These are phyloP conservation scores for Lobosporangium transversale DNA, from an alignment of 192 early-diverging fungal genomes.

Conservation along the genomic window DNA sequence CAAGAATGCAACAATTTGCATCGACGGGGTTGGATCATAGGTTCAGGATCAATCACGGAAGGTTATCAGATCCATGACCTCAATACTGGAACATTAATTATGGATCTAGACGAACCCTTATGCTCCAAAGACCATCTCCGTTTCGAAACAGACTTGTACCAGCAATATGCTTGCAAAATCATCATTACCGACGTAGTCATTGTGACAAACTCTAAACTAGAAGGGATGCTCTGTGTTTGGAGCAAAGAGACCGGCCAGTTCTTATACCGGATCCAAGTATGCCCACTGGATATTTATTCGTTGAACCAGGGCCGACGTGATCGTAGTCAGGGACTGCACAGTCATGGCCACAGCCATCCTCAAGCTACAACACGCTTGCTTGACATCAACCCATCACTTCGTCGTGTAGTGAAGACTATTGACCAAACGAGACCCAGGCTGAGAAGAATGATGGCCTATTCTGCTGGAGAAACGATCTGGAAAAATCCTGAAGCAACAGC, in stretches of 20 bases:
- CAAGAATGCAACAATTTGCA: too few relatives aligned
- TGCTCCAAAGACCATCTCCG: constrained; percentile 18
- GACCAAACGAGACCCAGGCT: background rate
- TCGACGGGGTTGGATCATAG: constrained; percentile 13
- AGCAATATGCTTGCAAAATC: constrained; percentile 27
- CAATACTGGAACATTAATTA: constrained; percentile 8
- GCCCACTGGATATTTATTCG: background rate
- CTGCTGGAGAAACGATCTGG: background rate
- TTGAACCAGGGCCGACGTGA: too few relatives aligned
- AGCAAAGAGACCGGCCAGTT: constrained; percentile 4
- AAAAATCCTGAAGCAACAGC: background rate
- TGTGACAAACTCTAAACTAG: constrained; percentile 33
- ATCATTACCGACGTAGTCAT: constrained; percentile 27
- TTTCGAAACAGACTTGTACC: constrained; percentile 23
- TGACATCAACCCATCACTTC: background rate
- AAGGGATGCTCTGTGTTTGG: constrained; percentile 42
- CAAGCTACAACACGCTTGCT: background rate
- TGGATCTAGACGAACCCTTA: constrained; percentile 40
- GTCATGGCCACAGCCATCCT: background rate
- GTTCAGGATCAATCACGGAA: constrained; percentile 25
- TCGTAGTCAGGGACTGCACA: background rate
- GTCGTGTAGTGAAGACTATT: background rate
- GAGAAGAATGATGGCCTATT: background rate
- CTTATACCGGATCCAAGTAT: constrained; percentile 22
- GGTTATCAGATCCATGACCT: constrained; percentile 34